Percentiles rank a stretch among this genome's conserved stretches.
These are phyloP conservation scores for Arthrobotrys megalospora DNA, from an alignment of 2,329 filamentous ascomycete genomes.

Conservation along the genomic window DNA sequence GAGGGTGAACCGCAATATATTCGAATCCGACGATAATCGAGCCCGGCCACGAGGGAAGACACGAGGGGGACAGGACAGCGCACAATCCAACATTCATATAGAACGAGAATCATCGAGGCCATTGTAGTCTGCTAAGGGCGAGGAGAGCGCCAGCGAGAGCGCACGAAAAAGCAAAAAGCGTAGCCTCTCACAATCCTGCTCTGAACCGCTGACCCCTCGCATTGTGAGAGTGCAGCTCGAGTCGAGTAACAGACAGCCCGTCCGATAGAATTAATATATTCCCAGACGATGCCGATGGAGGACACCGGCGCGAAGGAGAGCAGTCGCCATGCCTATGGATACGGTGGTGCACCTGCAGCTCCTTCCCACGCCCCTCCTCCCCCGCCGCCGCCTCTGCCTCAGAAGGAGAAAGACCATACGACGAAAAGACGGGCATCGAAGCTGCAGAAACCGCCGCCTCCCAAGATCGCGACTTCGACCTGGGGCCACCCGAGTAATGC, in stretches of 20 bases:
- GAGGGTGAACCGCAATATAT: conserved; percentile 28
- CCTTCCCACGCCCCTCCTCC: conserved; percentile 50
- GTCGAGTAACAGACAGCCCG: conserved; percentile 17
- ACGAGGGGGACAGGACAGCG: conserved; percentile 15
- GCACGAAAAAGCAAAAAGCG: conserved; percentile 51
- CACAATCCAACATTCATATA: conserved; percentile 24
- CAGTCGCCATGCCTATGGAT: conserved; percentile 9
- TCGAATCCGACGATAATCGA: conserved; percentile 31
- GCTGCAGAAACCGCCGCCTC: conserved; percentile 56
- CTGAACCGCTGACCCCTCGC: conserved; percentile 39
- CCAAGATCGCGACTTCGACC: conserved; percentile 49
- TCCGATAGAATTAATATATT: conserved; percentile 27
- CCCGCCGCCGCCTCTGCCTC: conserved; percentile 44
- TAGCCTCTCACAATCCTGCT: conserved; percentile 35
- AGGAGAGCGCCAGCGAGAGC: conserved; percentile 16
- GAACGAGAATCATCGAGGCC: conserved; percentile 31
- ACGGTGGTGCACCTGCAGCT: conserved; percentile 12
- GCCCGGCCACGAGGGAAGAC: conserved; percentile 21
- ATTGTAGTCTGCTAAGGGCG: conserved; percentile 22
- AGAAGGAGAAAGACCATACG: conserved; percentile 38
- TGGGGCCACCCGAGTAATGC: conserved; percentile 57
- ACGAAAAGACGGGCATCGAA: conserved; percentile 56
- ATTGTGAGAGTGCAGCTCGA: conserved; percentile 25
- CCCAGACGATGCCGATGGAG: conserved; percentile 58
- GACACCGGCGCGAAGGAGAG: conserved; percentile 58